Base-by-base conservation (phyloP, 352 stramenopile species). In the Globisporangium perplexum region DNA sequence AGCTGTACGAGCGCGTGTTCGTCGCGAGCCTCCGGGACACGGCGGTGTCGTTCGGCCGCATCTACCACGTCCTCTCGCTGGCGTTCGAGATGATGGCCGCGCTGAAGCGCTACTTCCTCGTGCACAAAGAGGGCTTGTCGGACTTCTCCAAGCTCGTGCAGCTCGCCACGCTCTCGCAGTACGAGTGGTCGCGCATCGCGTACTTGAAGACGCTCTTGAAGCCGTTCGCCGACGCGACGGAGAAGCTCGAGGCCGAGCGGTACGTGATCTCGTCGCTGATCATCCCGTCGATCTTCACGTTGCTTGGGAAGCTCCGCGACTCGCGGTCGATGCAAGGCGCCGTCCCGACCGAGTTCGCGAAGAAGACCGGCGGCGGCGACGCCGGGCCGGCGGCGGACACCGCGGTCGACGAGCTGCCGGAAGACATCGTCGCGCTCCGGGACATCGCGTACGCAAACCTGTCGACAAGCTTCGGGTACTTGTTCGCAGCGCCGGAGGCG, bases 131-230 rank as follows among this genome's bases (percentile, higher is more conserved):
- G 26, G 63, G 66, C 12, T 51, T 64, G 11, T 83, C 74, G 1
- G 79, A 90, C 42, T 71, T 85, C 30, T 86, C 79, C 30, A 90
- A 90, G 53, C 58, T 90, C 7, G 68, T 88, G 24, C 79, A 90
- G 53, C 55, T 90, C 11, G 69, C 72, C 4, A 74, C 68, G 7
- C 62, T 90, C n/a, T 88, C 80, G 30, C 55, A 60, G 20, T 87
- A 86, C 53, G 80, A 90, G 33, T 90, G 80, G 80, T 77, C 75
- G 24, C 74, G 75, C 12, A 73, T 85, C 22, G 66, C 61, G 10
- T 82, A 83, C 51, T 57, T 90, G 24, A 71, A 71, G 28, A 69
- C 76, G 15, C 68, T 90, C 33, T 47, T 90, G 3, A 88, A 86
- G 38, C 77, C 80, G 11, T 88, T 90, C 42, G 71, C 72, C 6